Conservation (phyloP, 805 yeast species). For the Candida broadrunensis region DNA sequence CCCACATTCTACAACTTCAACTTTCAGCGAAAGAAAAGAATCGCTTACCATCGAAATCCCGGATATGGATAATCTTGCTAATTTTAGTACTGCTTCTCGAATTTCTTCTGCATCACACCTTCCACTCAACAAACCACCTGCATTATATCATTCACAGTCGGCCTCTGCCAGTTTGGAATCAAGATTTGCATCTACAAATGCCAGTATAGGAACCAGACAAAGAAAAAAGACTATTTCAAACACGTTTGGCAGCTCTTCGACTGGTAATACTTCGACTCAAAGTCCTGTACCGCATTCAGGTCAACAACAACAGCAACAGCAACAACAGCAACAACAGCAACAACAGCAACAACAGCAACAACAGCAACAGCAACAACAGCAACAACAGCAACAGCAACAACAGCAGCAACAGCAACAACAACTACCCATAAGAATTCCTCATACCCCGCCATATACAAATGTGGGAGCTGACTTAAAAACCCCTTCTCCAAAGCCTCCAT, state of each 20-base stretch:
- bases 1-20: slow-evolving; percentile 6
- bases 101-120: slow-evolving; percentile 12
- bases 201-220: slow-evolving; percentile 21
- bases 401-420: background rate
- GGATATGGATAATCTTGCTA: slow-evolving; percentile 47
- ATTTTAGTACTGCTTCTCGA: slow-evolving; percentile 8
- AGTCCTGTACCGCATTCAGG: slow-evolving; percentile 1
- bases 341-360: background rate
- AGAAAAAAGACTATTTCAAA: slow-evolving; percentile 39
- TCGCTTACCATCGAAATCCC: slow-evolving; percentile 73
- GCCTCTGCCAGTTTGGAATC: slow-evolving; percentile 39
- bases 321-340: background rate
- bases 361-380: background rate
- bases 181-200: slow-evolving; percentile 17
- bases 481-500: slow-evolving; percentile 35
- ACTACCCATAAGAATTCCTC: slow-evolving; percentile 13
- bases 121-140: slow-evolving; percentile 39
- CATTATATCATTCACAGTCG: slow-evolving; percentile 41
- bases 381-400: background rate
- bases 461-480: slow-evolving; percentile 23
- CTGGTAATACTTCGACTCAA: slow-evolving; percentile 14
- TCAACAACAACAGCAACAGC: background rate
- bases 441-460: slow-evolving; percentile 42
- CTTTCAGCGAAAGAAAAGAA: slow-evolving; percentile 33
- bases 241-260: slow-evolving; percentile 25